phyloP scores from a whole-genome alignment of 805 yeast genomes.

The Cyberlindnera xylosilytica region DNA sequence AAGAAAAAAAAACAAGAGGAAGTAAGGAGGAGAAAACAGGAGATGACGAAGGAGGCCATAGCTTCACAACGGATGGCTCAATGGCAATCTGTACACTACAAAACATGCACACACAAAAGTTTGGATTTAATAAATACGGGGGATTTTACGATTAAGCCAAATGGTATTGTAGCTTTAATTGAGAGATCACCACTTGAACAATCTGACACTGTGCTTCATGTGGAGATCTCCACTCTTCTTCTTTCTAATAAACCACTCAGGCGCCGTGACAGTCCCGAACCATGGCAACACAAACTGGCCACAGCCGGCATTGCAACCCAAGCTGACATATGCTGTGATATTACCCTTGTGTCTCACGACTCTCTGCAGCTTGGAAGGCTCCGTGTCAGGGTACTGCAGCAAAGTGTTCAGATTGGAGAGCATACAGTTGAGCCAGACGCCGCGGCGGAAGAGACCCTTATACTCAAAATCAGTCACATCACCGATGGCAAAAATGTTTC shows the following conservation, averaged over 20 bases:
- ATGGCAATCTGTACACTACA: background rate
- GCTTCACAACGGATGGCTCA: too few species aligned
- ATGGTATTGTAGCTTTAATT: too few species aligned
- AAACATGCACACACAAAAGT: background rate
- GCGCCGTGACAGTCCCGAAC: constrained; percentile 20
- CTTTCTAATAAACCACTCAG: constrained; percentile 20
- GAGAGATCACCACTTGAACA: constrained; percentile 3
- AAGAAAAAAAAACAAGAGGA: background rate
- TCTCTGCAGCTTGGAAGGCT: background rate
- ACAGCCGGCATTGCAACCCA: constrained; percentile 27
- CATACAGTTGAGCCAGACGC: constrained; percentile 12
- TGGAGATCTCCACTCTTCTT: constrained; percentile 6
- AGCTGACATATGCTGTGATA: constrained; percentile 14
- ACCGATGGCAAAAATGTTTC: constrained; percentile 34
- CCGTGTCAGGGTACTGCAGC: constrained; percentile 10
- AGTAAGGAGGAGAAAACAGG: background rate
- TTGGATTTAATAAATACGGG: too few species aligned
- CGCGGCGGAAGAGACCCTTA: constrained; percentile 21
- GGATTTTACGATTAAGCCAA: too few species aligned
- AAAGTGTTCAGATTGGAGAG: constrained; percentile 5
- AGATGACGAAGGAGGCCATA: too few species aligned
- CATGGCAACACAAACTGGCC: constrained; percentile 28
- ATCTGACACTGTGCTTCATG: background rate
- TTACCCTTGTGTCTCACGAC: constrained; percentile 3
- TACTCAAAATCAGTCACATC: constrained; percentile 27